phyloP scores from a whole-genome alignment of 2,329 filamentous ascomycete genomes.

The Elsinoe australis region DNA sequence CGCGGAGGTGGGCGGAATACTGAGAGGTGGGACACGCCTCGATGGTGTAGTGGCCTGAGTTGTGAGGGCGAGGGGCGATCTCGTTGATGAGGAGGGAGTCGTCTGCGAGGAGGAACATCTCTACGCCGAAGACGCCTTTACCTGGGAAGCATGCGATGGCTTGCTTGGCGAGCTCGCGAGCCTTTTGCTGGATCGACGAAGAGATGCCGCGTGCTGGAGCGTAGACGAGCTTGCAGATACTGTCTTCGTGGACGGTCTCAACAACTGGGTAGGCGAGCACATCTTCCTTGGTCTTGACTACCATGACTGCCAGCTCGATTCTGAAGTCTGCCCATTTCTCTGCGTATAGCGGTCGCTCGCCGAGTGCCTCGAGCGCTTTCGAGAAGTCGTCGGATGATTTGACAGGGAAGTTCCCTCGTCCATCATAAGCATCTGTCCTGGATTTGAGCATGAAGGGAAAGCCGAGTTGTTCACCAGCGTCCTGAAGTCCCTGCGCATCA shows the following conservation, averaged over 20 bases:
- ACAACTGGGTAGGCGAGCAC: slow-evolving; percentile 76
- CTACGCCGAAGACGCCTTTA: slow-evolving; percentile 89
- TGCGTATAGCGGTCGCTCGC: slow-evolving; percentile 66
- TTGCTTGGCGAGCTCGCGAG: slow-evolving; percentile 67
- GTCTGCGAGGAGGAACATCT: slow-evolving; percentile 81
- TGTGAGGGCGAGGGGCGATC: slow-evolving; percentile 75
- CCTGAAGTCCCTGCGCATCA: slow-evolving; percentile 53
- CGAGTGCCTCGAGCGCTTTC: slow-evolving; percentile 61
- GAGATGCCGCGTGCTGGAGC: slow-evolving; percentile 69
- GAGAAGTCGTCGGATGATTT: slow-evolving; percentile 53
- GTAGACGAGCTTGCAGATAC: slow-evolving; percentile 88
- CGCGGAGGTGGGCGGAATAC: slow-evolving; percentile 80
- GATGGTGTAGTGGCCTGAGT: slow-evolving; percentile 92
- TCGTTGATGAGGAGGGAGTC: slow-evolving; percentile 72
- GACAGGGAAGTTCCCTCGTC: slow-evolving; percentile 65
- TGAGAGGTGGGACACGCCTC: slow-evolving; percentile 86
- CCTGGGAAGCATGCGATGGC: slow-evolving; percentile 76
- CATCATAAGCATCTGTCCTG: slow-evolving; percentile 84
- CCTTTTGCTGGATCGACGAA: slow-evolving; percentile 52
- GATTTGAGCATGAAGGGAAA: slow-evolving; percentile 92
- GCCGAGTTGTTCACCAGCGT: slow-evolving; percentile 58
- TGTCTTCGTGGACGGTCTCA: slow-evolving; percentile 92
- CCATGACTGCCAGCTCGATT: slow-evolving; percentile 88
- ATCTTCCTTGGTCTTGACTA: slow-evolving; percentile 74
- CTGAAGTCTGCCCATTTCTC: slow-evolving; percentile 84